Base-by-base conservation (phyloP, 1,284 basidiomycete species). In the Ustilago hordei region DNA sequence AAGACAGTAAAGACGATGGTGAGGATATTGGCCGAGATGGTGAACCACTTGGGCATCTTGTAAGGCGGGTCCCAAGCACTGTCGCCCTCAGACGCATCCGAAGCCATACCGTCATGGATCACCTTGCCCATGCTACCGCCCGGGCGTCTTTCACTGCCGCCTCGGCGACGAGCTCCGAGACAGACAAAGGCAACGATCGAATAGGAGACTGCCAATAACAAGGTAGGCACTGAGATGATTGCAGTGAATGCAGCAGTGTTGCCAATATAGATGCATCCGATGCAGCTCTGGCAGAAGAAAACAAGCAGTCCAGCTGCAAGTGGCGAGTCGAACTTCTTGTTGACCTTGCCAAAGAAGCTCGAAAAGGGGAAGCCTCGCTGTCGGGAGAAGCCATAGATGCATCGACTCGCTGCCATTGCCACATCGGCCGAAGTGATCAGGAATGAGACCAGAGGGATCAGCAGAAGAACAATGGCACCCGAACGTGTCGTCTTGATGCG, bases 241-340 rank as follows among this genome's bases (percentile, higher is more conserved):
- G 65, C 66, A 17, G 35, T 69, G 54, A 77, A 74, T 8, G 75
- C 75, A 12, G 65, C 59, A 15, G 71, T 62, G 57, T 66, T 73
- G 48, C 75, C 74, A 15, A 70, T 57, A 60, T 68, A 73, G 52
- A 76, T 73, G n/a, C 52, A 57, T 5, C 60, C 35, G 31, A 76
- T 43, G 17, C 17, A 23, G 36, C 63, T 47, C 45, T 76, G 60
- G 38, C 56, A 39, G 4, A 68, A 13, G 17, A 60, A n/a, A 8
- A 69, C 61, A 15, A 73, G 45, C 39, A 64, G 12, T 2, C 60
- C 50, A 5, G 74, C 74, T 6, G 34, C 52, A 23, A 72, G 32
- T 15, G 74, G 74, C 12, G 43, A 55, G 57, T 72, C 74, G 17
- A 76, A 55, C 28, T 43, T 38, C 17, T 34, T 34, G 64, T 73